Conservation (phyloP, 257 asterid species). For the Oldenlandia corymbosa region DNA sequence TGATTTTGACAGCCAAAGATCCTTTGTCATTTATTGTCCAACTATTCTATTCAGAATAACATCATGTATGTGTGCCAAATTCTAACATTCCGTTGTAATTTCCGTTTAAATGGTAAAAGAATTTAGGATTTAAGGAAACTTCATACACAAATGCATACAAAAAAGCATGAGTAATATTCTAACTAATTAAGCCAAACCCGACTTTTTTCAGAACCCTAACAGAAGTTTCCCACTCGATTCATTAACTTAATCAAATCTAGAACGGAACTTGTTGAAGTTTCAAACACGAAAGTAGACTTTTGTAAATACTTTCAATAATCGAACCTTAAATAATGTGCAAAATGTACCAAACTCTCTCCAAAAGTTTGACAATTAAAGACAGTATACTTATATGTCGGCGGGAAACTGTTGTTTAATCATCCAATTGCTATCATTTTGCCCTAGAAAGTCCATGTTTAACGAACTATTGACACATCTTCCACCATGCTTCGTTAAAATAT, state of each 20-base stretch:
- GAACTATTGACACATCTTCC: slow-evolving; percentile 13
- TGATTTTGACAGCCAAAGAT: slow-evolving; percentile 31
- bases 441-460: neutral
- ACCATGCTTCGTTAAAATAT: slow-evolving; percentile 9
- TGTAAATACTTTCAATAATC: neutral
- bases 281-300: slow-evolving; percentile 2
- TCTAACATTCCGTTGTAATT: too few relatives aligned
- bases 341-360: neutral
- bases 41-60: slow-evolving; percentile 14
- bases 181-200: too few relatives aligned
- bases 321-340: neutral
- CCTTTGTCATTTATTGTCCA: slow-evolving; percentile 32
- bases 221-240: neutral
- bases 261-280: neutral
- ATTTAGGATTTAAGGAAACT: too few relatives aligned
- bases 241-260: neutral
- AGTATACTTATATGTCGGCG: neutral
- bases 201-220: neutral
- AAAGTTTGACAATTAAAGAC: slow-evolving; percentile 3
- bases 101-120: too few relatives aligned
- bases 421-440: slow-evolving; percentile 9
- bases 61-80: neutral
- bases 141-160: too few relatives aligned
- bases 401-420: slow-evolving; percentile 6
- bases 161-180: too few relatives aligned